A percentile compares a stretch with the other conserved stretches of the same genome.
Conservation (phyloP, 805 yeast genomes). For the Priceomyces carsonii region DNA sequence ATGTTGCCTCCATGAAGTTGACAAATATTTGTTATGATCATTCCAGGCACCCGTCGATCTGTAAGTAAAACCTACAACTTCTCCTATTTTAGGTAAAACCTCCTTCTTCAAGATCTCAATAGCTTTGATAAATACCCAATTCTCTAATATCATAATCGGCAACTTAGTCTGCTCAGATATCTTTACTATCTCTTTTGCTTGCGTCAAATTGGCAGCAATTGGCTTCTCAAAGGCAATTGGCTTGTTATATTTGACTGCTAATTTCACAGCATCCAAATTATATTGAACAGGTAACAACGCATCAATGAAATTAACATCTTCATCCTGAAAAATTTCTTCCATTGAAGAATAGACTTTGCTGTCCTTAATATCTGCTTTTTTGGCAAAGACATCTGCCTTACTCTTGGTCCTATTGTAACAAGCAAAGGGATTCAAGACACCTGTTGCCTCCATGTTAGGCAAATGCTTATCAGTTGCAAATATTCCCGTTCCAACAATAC, state of each 20-base stretch:
- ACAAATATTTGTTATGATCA: constrained; percentile 56
- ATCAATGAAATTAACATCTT: constrained; percentile 74
- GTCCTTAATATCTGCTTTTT: constrained; percentile 51
- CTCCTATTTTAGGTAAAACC: constrained; percentile 71
- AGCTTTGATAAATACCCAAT: constrained; percentile 77
- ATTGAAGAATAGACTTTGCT: constrained; percentile 57
- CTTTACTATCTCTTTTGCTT: constrained; percentile 77
- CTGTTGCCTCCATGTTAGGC: constrained; percentile 62
- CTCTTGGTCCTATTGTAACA: constrained; percentile 81
- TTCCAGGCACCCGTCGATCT: constrained; percentile 74
- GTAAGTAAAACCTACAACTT: constrained; percentile 67
- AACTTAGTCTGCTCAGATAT: constrained; percentile 60
- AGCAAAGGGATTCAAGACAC: constrained; percentile 59
- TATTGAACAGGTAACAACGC: constrained; percentile 87
- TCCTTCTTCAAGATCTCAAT: constrained; percentile 51
- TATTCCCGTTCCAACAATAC: constrained; percentile 80
- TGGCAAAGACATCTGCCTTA: constrained; percentile 82
- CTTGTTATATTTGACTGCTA: constrained; percentile 72
- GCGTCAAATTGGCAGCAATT: constrained; percentile 79
- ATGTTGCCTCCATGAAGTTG: constrained; percentile 82
- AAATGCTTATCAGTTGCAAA: constrained; percentile 84
- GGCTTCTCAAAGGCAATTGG: constrained; percentile 89
- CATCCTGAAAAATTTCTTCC: constrained; percentile 66
- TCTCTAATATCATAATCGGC: constrained; percentile 80
- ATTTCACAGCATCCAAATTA: constrained; percentile 66